Evolutionary conservation across 441 rosid species (phyloP).

Genomic region (Pelargonium exstipulatum): DNA sequence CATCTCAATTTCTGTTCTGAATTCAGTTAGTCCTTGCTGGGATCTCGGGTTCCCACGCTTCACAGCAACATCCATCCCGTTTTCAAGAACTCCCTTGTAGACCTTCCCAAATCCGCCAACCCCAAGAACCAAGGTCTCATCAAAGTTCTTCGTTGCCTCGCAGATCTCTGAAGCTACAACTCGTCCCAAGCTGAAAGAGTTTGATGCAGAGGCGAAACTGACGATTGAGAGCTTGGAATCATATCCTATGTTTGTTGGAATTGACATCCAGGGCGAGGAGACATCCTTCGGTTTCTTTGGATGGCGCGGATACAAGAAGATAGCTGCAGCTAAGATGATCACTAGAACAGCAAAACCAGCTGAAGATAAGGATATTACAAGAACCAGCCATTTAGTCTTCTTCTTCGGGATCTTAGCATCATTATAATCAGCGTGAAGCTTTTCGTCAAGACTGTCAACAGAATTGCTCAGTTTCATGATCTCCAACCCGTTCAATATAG

Average conservation of each 20-base stretch:
- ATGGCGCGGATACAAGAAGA: slow-evolving; percentile 8
- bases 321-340: slow-evolving; percentile 1
- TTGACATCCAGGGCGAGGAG: slow-evolving; percentile 17
- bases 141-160: slow-evolving; percentile 26
- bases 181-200: slow-evolving; percentile 20
- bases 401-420: neutral
- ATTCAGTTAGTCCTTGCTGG: slow-evolving; percentile 23
- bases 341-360: slow-evolving; percentile 12
- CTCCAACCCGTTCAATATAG: slow-evolving; percentile 33
- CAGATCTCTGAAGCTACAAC: slow-evolving; percentile 21
- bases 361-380: slow-evolving; percentile 9
- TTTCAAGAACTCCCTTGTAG: slow-evolving; percentile 19
- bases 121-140: slow-evolving; percentile 19
- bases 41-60: slow-evolving; percentile 26
- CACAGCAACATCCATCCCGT: slow-evolving; percentile 20
- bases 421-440: neutral
- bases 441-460: slow-evolving; percentile 19
- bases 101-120: slow-evolving; percentile 26
- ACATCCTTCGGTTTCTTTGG: slow-evolving; percentile 17
- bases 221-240: slow-evolving; percentile 21
- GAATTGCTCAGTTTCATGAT: slow-evolving; percentile 30
- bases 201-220: slow-evolving; percentile 25
- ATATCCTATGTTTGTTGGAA: slow-evolving; percentile 19
- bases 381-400: slow-evolving; percentile 14
- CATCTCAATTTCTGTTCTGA: slow-evolving; percentile 27